Conservation (phyloP, 2,329 filamentous ascomycete species). For the Exophiala bonariae region DNA sequence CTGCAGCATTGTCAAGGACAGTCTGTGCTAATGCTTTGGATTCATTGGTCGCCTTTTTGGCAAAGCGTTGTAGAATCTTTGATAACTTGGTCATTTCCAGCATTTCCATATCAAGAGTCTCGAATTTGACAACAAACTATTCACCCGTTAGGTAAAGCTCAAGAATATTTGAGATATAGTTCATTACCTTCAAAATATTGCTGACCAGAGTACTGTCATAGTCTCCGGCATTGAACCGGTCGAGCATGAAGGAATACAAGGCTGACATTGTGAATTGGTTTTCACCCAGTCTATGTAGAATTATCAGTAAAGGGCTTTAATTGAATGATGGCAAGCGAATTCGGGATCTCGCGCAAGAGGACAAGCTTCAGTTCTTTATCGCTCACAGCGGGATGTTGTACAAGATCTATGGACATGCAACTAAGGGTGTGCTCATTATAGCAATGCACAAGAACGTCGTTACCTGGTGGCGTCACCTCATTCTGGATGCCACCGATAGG, state of each 20-base stretch:
- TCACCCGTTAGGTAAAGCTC: background rate
- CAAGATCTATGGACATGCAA: conserved; percentile 20
- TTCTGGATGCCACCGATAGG: background rate
- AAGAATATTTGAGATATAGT: conserved; percentile 27
- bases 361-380: too few species aligned
- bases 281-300: conserved; percentile 47
- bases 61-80: conserved; percentile 57
- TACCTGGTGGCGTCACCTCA: conserved; percentile 1
- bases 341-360: too few species aligned
- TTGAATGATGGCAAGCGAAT: too few species aligned
- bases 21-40: conserved; percentile 57
- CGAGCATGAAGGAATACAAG: conserved; percentile 49
- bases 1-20: conserved; percentile 51
- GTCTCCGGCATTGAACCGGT: conserved; percentile 50
- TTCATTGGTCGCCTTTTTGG: conserved; percentile 59
- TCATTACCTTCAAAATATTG: conserved; percentile 47
- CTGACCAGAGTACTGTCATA: conserved; percentile 45
- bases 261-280: conserved; percentile 48
- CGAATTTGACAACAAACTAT: conserved; percentile 55
- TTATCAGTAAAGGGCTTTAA: conserved; percentile 26
- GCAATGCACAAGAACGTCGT: background rate
- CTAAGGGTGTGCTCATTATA: conserved; percentile 14
- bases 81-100: conserved; percentile 61
- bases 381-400: conserved; percentile 16
- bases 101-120: conserved; percentile 58